phyloP scores from a whole-genome alignment of 192 early-diverging fungal species.

The Linnemannia hyalina region DNA sequence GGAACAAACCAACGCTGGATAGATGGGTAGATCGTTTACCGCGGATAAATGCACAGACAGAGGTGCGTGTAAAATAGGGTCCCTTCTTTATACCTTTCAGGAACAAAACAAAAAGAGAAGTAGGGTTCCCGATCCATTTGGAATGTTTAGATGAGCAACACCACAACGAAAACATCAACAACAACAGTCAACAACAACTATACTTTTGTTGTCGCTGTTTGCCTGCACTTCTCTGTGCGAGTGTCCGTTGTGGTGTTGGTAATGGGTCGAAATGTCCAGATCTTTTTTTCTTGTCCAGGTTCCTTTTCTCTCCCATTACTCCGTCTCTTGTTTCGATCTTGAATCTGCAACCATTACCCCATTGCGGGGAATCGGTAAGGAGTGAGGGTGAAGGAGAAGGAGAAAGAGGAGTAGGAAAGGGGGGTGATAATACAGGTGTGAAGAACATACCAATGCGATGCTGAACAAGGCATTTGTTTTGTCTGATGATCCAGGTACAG shows the following conservation, averaged over 20 bases:
- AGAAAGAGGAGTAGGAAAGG: not conserved
- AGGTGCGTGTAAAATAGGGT: not conserved
- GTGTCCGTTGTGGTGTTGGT: not conserved
- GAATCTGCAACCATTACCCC: not conserved
- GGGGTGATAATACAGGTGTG: not conserved
- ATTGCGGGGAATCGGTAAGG: not conserved
- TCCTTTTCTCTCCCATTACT: not conserved
- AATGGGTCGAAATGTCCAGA: not conserved
- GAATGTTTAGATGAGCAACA: not conserved
- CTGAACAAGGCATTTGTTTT: not conserved
- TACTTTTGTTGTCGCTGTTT: not conserved
- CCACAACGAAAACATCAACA: not conserved
- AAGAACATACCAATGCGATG: not conserved
- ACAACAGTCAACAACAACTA: not conserved
- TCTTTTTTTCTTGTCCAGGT: not conserved
- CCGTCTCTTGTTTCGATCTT: not conserved
- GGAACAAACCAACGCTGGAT: too few relatives aligned
- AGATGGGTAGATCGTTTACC: not conserved
- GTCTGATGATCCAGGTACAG: too few relatives aligned
- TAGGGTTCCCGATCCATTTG: constrained; percentile 6
- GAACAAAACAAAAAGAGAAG: not conserved
- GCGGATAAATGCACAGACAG: not conserved
- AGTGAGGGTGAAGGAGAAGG: not conserved
- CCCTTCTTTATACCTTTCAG: not conserved
- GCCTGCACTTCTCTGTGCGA: too few relatives aligned